Evolutionary conservation across 208 protist species (phyloP), one percentile per base, ranked within the genome.

Genomic region (Trypanosoma grayi): DNA sequence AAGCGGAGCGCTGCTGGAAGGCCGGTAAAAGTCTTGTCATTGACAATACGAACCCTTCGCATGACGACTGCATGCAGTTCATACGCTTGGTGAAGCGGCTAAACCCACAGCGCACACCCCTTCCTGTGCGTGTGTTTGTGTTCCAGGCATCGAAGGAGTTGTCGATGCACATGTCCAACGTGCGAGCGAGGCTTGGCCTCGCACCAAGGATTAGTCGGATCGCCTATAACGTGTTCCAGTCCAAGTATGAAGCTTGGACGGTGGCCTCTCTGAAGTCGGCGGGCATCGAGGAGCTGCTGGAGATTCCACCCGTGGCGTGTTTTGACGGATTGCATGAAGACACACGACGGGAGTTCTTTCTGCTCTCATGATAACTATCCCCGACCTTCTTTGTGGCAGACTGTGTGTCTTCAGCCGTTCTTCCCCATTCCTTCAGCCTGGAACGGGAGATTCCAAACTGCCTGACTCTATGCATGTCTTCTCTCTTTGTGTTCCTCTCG

Each of bases 11-110:
- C 44, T 60, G 57, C 11, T 84, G 92, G 67, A 20, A 61, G 0
- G 27, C 45, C 4, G 88, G 92, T 4, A 81, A 76, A 39, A 87
- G 82, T 33, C 75, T 96, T 18, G 88, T 97, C 0, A 51, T 97
- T 5, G 95, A 98, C 65, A 98, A 97, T 66, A 97, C 93, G 3
- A 97, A 96, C 66, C 82, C 86, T 2, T 67, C 65, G 10, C 60
- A 66, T 9, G 55, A 41, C 5, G 80, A 81, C 24, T 81, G 90
- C 33, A 53, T 60, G 47, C 48, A 54, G 14, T 97, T 86, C 56
- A 70, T 96, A 14, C 43, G 69, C 13, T 27, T 95, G 9, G 87
- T 82, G 34, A 55, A 30, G 60, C 18, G 13, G 2, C 45, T 53
- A 2, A 11, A 22, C n/a, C 34, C 59, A 36, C 10, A 31, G 9